These are phyloP conservation scores for Scytalidium sp. DNA, from an alignment of 2,329 filamentous ascomycete genomes.

Conservation along the genomic window DNA sequence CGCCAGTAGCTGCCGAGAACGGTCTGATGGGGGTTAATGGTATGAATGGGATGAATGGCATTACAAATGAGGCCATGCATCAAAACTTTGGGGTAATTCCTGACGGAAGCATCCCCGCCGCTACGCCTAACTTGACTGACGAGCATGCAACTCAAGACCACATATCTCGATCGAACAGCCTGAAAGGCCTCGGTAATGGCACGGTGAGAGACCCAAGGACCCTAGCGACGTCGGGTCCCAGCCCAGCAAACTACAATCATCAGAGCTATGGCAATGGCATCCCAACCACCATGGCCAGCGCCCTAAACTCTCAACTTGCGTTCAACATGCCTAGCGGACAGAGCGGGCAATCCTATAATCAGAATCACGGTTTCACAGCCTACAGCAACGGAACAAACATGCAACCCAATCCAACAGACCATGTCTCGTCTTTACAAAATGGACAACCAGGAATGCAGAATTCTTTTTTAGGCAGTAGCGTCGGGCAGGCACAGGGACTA, in stretches of 20 bases:
- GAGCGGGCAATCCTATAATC: slow-evolving; percentile 45
- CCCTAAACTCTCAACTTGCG: slow-evolving; percentile 56
- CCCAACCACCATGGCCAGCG: slow-evolving; percentile 58
- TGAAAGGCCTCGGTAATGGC: slow-evolving; percentile 55
- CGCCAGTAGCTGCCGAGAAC: slow-evolving; percentile 57
- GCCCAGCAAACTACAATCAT: slow-evolving; percentile 39
- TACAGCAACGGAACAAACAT: slow-evolving; percentile 27
- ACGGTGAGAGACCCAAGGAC: slow-evolving; percentile 55
- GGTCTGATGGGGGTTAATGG: slow-evolving; percentile 58
- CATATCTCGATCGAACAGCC: slow-evolving; percentile 58
- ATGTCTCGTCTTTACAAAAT: slow-evolving; percentile 20
- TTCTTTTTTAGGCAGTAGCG: slow-evolving; percentile 54
- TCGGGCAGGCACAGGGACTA: slow-evolving; percentile 58
- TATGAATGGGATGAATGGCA: slow-evolving; percentile 57
- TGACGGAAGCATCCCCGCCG: slow-evolving; percentile 27
- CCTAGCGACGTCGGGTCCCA: slow-evolving; percentile 52
- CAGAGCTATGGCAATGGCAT: slow-evolving; percentile 58
- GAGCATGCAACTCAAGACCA: slow-evolving; percentile 61
- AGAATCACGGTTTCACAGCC: slow-evolving; percentile 30
- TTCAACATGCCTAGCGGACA: slow-evolving; percentile 62
- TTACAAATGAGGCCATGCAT: slow-evolving; percentile 54
- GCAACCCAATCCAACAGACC: slow-evolving; percentile 23
- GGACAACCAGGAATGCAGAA: slow-evolving; percentile 46
- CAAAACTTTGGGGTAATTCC: slow-evolving; percentile 57
- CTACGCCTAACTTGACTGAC: slow-evolving; percentile 47